phyloP scores from a whole-genome alignment of 805 yeast genomes.

The Lachancea meyersii region DNA sequence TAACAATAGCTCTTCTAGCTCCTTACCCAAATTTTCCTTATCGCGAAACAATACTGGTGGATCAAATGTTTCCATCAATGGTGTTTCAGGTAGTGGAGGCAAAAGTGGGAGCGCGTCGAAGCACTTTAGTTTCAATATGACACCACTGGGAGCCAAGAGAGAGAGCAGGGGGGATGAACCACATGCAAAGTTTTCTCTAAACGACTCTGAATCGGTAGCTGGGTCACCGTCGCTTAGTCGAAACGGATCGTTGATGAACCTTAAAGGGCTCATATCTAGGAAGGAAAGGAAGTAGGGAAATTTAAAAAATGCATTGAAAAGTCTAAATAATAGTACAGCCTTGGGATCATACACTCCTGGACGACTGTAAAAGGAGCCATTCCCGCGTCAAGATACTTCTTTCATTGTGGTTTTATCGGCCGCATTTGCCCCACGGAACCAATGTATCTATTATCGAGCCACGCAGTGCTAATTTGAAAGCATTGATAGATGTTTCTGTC shows the following conservation, averaged over 20 bases:
- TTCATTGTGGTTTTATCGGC: too few species aligned
- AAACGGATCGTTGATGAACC: slow-evolving; percentile 15
- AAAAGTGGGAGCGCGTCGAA: slow-evolving; percentile 19
- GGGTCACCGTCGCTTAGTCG: slow-evolving; percentile 7
- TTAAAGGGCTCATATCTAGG: slow-evolving; percentile 15
- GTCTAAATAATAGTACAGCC: too few species aligned
- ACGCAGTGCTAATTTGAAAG: too few species aligned
- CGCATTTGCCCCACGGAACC: too few species aligned
- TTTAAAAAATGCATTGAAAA: not conserved
- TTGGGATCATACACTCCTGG: too few species aligned
- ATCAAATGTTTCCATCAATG: slow-evolving; percentile 6
- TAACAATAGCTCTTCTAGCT: slow-evolving; percentile 24
- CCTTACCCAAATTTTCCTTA: slow-evolving; percentile 14
- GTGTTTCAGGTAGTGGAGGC: slow-evolving; percentile 5
- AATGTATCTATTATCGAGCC: too few species aligned
- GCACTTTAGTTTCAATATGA: slow-evolving; percentile 28
- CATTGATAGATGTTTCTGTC: too few species aligned
- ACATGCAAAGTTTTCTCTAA: slow-evolving; percentile 1
- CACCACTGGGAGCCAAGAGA: slow-evolving; percentile 17
- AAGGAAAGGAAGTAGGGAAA: slow-evolving; percentile 10
- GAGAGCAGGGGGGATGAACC: not conserved
- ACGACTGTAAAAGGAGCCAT: too few species aligned
- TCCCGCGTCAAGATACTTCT: too few species aligned
- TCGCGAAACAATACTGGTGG: slow-evolving; percentile 14
- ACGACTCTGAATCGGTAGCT: not conserved